These are phyloP conservation scores for Sideroxylon spinosum DNA, from an alignment of 179 eudicot genomes.

Conservation along the genomic window DNA sequence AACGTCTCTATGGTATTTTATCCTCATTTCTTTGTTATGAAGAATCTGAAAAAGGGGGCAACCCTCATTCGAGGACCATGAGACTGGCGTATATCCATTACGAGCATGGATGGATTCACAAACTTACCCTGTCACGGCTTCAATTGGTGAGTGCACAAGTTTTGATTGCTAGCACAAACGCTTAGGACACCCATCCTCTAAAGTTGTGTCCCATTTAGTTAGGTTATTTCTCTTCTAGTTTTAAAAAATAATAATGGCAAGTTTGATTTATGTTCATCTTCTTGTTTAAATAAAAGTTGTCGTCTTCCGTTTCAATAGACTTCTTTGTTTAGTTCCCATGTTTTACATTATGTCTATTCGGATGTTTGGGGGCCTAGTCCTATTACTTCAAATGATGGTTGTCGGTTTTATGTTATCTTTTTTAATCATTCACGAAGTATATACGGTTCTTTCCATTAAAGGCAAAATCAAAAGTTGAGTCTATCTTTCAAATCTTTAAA, in stretches of 20 bases:
- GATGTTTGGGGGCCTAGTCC: conserved; percentile 17
- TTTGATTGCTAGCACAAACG: background rate
- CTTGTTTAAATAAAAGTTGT: background rate
- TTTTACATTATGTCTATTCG: background rate
- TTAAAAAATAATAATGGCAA: background rate
- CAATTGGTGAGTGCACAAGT: too few relatives aligned
- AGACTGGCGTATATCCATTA: background rate
- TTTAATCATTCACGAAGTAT: background rate
- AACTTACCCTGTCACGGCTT: background rate
- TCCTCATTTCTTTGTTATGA: background rate
- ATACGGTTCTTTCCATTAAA: background rate
- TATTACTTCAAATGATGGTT: background rate
- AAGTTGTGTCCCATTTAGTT: background rate
- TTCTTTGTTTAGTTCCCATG: background rate
- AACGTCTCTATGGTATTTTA: background rate
- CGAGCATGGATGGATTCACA: background rate
- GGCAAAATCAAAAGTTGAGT: background rate
- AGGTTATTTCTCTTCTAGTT: too few relatives aligned
- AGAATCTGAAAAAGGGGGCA: background rate
- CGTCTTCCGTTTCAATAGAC: background rate
- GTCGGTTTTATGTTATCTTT: background rate
- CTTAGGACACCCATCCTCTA: background rate
- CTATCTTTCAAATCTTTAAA: background rate
- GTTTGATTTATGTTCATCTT: background rate
- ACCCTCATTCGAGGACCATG: background rate